These are phyloP conservation scores for Daldinia concentrica DNA, from an alignment of 495 filamentous ascomycete genomes.

Conservation along the genomic window DNA sequence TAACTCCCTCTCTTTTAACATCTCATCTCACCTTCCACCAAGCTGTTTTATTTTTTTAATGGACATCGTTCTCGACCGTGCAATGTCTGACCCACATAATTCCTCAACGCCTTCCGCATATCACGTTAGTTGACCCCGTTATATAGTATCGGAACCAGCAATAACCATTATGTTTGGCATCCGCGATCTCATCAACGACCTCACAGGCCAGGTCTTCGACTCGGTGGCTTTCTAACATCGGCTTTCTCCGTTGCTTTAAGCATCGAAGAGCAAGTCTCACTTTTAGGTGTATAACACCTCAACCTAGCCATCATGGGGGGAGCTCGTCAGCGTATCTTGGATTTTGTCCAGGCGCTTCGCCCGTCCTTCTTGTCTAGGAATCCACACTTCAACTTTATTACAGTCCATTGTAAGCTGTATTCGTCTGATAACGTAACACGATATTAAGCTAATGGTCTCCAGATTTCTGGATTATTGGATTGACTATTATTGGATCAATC, in stretches of 20 bases:
- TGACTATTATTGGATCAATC: slow-evolving; percentile 75
- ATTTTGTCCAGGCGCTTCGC: slow-evolving; percentile 56
- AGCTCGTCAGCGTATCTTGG: slow-evolving; percentile 41
- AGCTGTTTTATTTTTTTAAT: slow-evolving; percentile 8
- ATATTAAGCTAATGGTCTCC: neutral
- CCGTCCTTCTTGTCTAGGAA: slow-evolving; percentile 62
- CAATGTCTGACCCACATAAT: slow-evolving; percentile 9
- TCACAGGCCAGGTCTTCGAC: slow-evolving; percentile 41
- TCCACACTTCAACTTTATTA: slow-evolving; percentile 83
- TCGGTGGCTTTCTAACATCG: slow-evolving; percentile 39
- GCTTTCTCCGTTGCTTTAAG: slow-evolving; percentile 19
- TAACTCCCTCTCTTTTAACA: slow-evolving; percentile 5
- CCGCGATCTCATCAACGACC: slow-evolving; percentile 39
- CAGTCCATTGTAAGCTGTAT: slow-evolving; percentile 74
- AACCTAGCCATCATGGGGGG: slow-evolving; percentile 32
- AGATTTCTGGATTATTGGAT: slow-evolving; percentile 82
- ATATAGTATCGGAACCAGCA: slow-evolving; percentile 34
- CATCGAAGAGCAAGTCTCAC: neutral
- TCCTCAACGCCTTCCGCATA: slow-evolving; percentile 17
- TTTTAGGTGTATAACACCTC: slow-evolving; percentile 8
- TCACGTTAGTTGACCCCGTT: slow-evolving; percentile 16
- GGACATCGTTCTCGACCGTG: slow-evolving; percentile 14
- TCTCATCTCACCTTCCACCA: slow-evolving; percentile 31
- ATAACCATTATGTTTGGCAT: slow-evolving; percentile 40
- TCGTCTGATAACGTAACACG: neutral